Percentiles rank a stretch among this genome's conserved stretches.
Evolutionary conservation across 495 filamentous ascomycete genomes (phyloP).

Genomic region (Cercophora samala): DNA sequence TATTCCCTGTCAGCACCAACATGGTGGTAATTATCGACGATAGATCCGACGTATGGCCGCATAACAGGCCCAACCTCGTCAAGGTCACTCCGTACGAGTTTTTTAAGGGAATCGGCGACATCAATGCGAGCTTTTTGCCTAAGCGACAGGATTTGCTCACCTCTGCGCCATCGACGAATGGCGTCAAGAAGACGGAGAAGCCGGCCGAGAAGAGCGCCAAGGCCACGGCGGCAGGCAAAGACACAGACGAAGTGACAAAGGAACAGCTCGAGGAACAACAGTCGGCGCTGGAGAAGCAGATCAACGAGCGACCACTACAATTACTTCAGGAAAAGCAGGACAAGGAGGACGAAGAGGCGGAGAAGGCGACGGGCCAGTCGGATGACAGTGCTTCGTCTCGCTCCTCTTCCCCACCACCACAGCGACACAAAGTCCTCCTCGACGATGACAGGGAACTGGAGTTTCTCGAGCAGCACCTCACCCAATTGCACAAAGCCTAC

Average conservation of each 20-base stretch:
- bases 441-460: constrained; percentile 81
- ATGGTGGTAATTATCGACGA: constrained; percentile 99
- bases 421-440: constrained; percentile 72
- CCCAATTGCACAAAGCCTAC: constrained; percentile 70
- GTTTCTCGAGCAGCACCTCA: constrained; percentile 68
- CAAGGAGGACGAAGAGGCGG: constrained; percentile 67
- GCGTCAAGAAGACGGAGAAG: constrained; percentile 21
- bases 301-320: constrained; percentile 80
- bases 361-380: constrained; percentile 44
- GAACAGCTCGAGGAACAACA: constrained; percentile 79
- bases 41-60: constrained; percentile 94
- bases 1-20: constrained; percentile 96
- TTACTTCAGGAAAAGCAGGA: constrained; percentile 87
- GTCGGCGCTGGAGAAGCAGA: constrained; percentile 80
- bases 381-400: constrained; percentile 33
- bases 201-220: constrained; percentile 15
- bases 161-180: constrained; percentile 23
- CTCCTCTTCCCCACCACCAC: constrained; percentile 41
- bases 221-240: constrained; percentile 56
- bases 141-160: constrained; percentile 73
- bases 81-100: constrained; percentile 96
- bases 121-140: constrained; percentile 95
- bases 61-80: constrained; percentile 88
- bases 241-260: constrained; percentile 66
- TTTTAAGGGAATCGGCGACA: constrained; percentile 96